Evolutionary conservation across 345 rosid species (phyloP).

Genomic region (Populus nigra): DNA sequence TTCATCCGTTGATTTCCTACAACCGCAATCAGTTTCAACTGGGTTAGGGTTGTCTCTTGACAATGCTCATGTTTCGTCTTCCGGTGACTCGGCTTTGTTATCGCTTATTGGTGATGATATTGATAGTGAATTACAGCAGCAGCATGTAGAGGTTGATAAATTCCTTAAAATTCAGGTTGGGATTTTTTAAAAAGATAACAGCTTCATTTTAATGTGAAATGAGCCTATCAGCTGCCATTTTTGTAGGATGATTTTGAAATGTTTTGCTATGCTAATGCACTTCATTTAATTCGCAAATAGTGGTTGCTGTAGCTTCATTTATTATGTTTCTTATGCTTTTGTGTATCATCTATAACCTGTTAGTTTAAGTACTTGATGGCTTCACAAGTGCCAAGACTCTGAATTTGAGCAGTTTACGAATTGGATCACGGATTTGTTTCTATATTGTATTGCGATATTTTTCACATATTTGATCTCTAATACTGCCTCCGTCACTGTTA

Average conservation of each 20-base stretch:
- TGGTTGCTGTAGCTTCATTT: background rate
- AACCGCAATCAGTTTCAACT: constrained; percentile 66
- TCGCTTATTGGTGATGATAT: constrained; percentile 60
- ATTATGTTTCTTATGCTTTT: background rate
- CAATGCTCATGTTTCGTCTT: constrained; percentile 52
- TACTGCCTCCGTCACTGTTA: background rate
- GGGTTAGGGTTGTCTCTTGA: constrained; percentile 82
- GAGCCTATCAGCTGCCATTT: constrained; percentile 1
- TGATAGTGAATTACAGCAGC: constrained; percentile 59
- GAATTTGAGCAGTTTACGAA: background rate
- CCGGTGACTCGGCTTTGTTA: constrained; percentile 60
- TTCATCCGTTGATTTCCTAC: constrained; percentile 70
- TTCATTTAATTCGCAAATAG: background rate
- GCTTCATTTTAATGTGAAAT: background rate
- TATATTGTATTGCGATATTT: background rate
- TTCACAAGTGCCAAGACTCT: background rate
- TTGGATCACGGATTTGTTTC: background rate
- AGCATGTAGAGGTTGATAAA: constrained; percentile 67
- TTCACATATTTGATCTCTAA: background rate
- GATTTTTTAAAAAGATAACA: constrained; percentile 1
- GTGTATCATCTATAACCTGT: background rate
- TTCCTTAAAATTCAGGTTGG: constrained; percentile 75
- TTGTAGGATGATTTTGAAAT: background rate
- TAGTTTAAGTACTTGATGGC: background rate
- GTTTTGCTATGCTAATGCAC: background rate